Evolutionary conservation across 306 rosid species (phyloP).

Genomic region (Cucumis melo): DNA sequence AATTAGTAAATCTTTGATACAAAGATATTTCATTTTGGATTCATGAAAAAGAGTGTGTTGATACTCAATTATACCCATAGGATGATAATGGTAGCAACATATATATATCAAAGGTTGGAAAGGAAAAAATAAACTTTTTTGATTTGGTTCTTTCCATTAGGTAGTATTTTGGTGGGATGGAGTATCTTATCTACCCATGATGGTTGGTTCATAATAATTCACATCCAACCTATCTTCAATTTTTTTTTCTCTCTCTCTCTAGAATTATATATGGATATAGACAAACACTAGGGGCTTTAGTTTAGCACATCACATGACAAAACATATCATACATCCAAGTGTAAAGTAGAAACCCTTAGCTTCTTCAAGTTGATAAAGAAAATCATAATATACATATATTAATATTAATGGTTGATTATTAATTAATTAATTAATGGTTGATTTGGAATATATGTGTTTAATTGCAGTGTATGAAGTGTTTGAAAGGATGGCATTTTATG

Average conservation of each 20-base stretch:
- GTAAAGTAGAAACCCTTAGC: neutral
- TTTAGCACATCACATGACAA: neutral
- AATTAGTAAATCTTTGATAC: neutral
- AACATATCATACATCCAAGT: neutral
- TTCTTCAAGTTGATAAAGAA: neutral
- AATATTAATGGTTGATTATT: too few relatives aligned
- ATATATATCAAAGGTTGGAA: neutral
- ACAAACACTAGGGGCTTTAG: neutral
- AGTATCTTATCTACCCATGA: neutral
- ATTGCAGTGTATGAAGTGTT: slow-evolving; percentile 36
- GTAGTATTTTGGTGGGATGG: neutral
- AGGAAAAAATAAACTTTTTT: neutral
- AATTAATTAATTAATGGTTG: too few relatives aligned
- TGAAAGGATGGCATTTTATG: slow-evolving; percentile 48
- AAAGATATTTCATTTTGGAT: neutral
- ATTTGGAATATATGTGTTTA: too few relatives aligned
- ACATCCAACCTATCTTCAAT: neutral
- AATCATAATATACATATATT: too few relatives aligned
- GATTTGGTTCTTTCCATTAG: neutral
- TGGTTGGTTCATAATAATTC: neutral
- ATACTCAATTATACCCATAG: neutral
- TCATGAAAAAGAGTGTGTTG: neutral
- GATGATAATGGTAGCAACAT: neutral
- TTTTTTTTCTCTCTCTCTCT: neutral
- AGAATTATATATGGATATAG: neutral